phyloP scores from a whole-genome alignment of 441 rosid genomes.

The Euphorbia schlechtendalii region DNA sequence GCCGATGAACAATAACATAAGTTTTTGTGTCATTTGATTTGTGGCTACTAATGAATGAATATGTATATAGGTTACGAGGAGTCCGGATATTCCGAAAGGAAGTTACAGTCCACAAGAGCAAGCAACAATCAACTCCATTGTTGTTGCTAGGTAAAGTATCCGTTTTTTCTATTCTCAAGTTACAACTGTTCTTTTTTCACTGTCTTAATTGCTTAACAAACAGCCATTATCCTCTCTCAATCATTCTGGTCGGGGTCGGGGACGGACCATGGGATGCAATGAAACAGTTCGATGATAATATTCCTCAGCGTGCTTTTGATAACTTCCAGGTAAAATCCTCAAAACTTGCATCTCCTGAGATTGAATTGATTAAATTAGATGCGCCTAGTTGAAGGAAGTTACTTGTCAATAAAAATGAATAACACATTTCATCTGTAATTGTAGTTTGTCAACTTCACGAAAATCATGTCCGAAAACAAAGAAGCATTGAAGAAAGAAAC shows the following conservation, averaged over 20 bases:
- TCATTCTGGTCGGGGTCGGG: constrained; percentile 87
- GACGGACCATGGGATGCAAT: constrained; percentile 97
- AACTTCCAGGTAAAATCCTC: constrained; percentile 73
- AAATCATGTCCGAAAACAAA: constrained; percentile 63
- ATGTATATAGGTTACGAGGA: constrained; percentile 53
- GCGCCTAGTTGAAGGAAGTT: no score
- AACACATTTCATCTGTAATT: no score
- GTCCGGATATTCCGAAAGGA: constrained; percentile 52
- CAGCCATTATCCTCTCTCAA: constrained; percentile 87
- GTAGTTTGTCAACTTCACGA: constrained; percentile 85
- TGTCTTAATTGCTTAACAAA: constrained; percentile 16
- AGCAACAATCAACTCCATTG: constrained; percentile 70
- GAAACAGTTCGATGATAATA: constrained; percentile 82
- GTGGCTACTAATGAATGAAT: background rate
- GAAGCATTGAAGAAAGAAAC: constrained; percentile 65
- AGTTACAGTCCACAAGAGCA: constrained; percentile 76
- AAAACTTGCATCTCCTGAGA: no score
- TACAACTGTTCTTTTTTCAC: constrained; percentile 4
- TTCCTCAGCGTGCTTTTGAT: constrained; percentile 80
- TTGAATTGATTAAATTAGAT: no score
- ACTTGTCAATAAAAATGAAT: no score
- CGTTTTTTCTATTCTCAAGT: constrained; percentile 10
- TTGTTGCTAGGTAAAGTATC: constrained; percentile 69
- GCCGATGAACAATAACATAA: no score
- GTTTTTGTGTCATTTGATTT: constrained; percentile 7